These are phyloP conservation scores for Aspergillus melleus DNA, from an alignment of 2,329 filamentous ascomycete species.

Conservation along the genomic window DNA sequence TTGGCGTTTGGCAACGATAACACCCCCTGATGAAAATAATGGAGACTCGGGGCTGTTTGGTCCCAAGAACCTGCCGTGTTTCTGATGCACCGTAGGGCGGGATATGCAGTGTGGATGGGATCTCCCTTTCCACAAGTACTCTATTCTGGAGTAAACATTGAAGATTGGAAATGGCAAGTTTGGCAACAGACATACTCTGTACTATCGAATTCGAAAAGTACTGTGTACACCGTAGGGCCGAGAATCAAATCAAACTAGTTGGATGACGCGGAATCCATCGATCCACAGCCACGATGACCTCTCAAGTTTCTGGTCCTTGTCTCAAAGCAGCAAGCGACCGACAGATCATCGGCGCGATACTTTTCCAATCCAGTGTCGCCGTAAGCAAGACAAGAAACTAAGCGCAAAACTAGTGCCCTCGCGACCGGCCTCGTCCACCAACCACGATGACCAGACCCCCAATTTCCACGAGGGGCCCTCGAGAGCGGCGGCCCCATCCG, in stretches of 20 bases:
- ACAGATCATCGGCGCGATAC: conserved; percentile 14
- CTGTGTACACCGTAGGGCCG: no score
- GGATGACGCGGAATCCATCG: neutral
- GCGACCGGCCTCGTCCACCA: conserved; percentile 12
- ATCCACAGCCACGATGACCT: neutral
- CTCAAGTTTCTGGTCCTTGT: neutral
- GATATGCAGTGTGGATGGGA: neutral
- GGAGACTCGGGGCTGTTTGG: neutral
- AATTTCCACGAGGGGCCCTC: conserved; percentile 13
- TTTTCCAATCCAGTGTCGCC: neutral
- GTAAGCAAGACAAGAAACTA: conserved; percentile 7
- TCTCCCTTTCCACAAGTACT: no score
- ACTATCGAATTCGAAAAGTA: no score
- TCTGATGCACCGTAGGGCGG: no score
- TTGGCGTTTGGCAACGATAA: conserved; percentile 1
- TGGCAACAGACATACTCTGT: no score
- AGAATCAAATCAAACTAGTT: neutral
- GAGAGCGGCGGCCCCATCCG: conserved; percentile 8
- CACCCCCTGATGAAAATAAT: neutral
- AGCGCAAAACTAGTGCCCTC: conserved; percentile 11
- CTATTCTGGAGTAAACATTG: no score
- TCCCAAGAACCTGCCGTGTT: no score
- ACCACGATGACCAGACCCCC: conserved; percentile 14
- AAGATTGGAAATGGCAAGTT: no score
- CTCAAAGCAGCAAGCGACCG: conserved; percentile 12